These are phyloP conservation scores for Hypoxylon crocopeplum DNA, from an alignment of 495 filamentous ascomycete species.

Conservation along the genomic window DNA sequence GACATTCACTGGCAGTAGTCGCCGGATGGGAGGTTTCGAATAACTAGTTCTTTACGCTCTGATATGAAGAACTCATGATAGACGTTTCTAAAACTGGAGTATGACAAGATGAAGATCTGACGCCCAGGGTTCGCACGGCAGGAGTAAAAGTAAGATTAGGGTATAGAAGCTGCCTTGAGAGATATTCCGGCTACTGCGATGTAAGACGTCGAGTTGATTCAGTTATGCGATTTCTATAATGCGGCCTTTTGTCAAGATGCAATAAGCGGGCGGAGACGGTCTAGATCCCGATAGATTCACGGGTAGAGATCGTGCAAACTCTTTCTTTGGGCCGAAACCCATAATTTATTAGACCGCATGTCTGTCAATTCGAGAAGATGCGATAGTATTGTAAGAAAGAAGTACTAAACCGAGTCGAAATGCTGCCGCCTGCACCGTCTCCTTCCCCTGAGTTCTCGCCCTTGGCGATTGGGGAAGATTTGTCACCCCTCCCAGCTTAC, in stretches of 20 bases:
- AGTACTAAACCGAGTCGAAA: not conserved
- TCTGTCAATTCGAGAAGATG: not conserved
- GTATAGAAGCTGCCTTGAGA: too few species aligned
- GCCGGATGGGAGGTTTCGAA: not conserved
- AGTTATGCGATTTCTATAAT: slow-evolving; percentile 12
- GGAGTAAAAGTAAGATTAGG: too few species aligned
- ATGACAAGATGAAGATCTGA: too few species aligned
- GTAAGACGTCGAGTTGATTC: not conserved
- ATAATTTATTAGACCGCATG: slow-evolving; percentile 11
- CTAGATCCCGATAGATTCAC: slow-evolving; percentile 28
- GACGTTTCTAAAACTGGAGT: too few species aligned
- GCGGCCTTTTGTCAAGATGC: slow-evolving; percentile 9
- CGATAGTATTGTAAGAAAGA: not conserved
- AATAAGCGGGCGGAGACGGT: slow-evolving; percentile 15
- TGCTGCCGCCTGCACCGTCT: slow-evolving; percentile 20
- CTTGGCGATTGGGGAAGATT: slow-evolving; percentile 65
- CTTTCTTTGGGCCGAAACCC: slow-evolving; percentile 13
- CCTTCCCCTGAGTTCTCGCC: slow-evolving; percentile 50
- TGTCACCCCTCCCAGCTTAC: slow-evolving; percentile 69
- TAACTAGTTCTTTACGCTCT: too few species aligned
- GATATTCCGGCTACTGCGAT: not conserved
- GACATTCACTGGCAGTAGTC: not conserved
- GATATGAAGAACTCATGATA: too few species aligned
- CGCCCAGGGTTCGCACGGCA: too few species aligned
- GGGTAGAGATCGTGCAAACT: slow-evolving; percentile 9